phyloP scores from a whole-genome alignment of 495 filamentous ascomycete species.

The Lasiosphaeria miniovina region DNA sequence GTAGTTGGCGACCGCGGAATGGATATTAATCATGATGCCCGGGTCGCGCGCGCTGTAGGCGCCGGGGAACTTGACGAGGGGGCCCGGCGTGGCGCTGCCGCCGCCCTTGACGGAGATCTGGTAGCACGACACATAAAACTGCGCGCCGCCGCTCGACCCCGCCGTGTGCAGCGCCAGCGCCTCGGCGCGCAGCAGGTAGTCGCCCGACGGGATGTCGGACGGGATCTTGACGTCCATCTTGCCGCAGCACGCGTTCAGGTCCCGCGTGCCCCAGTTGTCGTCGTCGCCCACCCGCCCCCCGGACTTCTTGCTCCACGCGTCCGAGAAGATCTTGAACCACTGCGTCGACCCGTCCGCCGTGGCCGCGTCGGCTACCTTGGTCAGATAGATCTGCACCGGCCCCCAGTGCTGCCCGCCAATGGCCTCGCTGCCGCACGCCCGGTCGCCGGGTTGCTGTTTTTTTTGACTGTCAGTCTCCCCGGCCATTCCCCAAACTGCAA shows the following conservation, averaged over 20 bases:
- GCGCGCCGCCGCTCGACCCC: conserved; percentile 32
- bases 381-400: conserved; percentile 53
- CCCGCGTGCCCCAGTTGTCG: conserved; percentile 51
- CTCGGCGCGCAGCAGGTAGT: conserved; percentile 53
- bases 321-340: conserved; percentile 54
- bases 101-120: conserved; percentile 41
- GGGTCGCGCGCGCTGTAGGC: conserved; percentile 47
- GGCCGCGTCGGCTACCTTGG: conserved; percentile 49
- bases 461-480: conserved; percentile 3
- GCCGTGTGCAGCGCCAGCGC: conserved; percentile 51
- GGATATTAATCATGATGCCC: conserved; percentile 52
- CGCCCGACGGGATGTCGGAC: conserved; percentile 42
- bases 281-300: conserved; percentile 36
- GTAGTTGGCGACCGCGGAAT: conserved; percentile 35
- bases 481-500: too few relatives aligned
- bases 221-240: conserved; percentile 49
- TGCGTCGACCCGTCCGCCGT: conserved; percentile 37
- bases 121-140: conserved; percentile 53
- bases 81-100: conserved; percentile 28
- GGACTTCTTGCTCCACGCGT: conserved; percentile 42
- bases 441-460: conserved; percentile 40
- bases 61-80: conserved; percentile 44
- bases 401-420: conserved; percentile 49
- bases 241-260: conserved; percentile 51
- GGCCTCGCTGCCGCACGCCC: conserved; percentile 42